Evolutionary conservation across 495 filamentous ascomycete genomes (phyloP).

Genomic region (Lasiosphaeriaceae sp.): DNA sequence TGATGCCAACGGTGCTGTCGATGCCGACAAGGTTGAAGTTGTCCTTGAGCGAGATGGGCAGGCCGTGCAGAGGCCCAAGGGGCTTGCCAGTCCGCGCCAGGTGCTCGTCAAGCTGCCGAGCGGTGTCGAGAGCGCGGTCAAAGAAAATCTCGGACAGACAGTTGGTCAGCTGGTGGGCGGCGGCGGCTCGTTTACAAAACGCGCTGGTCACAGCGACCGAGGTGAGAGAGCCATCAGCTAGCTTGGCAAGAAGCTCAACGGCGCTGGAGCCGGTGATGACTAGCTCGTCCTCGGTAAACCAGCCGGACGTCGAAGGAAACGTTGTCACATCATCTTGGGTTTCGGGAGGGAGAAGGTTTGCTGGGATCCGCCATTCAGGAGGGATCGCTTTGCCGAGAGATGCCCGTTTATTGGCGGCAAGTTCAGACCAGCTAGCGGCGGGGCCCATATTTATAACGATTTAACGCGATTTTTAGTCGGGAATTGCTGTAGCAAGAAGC

Average conservation of each 20-base stretch:
- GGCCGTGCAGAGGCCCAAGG: constrained; percentile 61
- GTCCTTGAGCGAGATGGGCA: constrained; percentile 66
- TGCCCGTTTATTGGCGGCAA: background rate
- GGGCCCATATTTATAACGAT: too few species aligned
- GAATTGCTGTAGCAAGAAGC: too few species aligned
- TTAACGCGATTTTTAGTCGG: too few species aligned
- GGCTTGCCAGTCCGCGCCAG: constrained; percentile 46
- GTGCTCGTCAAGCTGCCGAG: constrained; percentile 52
- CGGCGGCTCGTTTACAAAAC: background rate
- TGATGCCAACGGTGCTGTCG: constrained; percentile 58
- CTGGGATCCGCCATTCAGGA: background rate
- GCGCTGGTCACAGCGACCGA: background rate
- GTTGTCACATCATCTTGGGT: constrained; percentile 8
- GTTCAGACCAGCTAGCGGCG: background rate
- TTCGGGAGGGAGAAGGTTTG: background rate
- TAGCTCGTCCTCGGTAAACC: constrained; percentile 33
- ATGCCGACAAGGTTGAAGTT: constrained; percentile 57
- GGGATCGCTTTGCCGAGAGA: background rate
- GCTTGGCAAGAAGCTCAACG: constrained; percentile 33
- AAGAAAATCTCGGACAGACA: constrained; percentile 68
- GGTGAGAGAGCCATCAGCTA: constrained; percentile 20
- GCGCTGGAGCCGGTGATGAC: constrained; percentile 51
- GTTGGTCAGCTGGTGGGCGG: constrained; percentile 9
- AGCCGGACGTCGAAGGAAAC: constrained; percentile 10
- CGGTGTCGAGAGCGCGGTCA: constrained; percentile 52